Evolutionary conservation across 2,329 filamentous ascomycete species (phyloP).

Genomic region (Hymenoscyphus scutula): DNA sequence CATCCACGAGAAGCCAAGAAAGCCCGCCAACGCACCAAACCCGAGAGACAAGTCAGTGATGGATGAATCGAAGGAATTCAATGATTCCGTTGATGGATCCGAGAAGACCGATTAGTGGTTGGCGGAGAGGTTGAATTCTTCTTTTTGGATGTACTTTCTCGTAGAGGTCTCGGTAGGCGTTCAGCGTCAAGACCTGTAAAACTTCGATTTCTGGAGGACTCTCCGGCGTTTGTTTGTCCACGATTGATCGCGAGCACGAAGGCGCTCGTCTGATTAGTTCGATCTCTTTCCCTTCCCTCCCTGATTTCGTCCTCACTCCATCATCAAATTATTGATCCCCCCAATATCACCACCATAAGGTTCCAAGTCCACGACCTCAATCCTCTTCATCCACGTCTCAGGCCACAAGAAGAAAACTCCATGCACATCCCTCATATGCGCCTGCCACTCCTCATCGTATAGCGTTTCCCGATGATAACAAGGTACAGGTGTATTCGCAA

Average conservation of each 20-base stretch:
- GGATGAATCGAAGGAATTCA: too few species aligned
- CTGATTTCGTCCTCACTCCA: constrained; percentile 24
- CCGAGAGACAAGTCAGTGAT: too few species aligned
- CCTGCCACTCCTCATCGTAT: constrained; percentile 35
- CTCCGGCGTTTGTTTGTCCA: too few species aligned
- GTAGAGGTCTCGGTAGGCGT: too few species aligned
- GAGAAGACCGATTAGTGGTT: too few species aligned
- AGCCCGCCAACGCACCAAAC: too few species aligned
- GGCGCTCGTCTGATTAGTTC: background rate
- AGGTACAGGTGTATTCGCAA: constrained; percentile 12
- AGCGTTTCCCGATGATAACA: constrained; percentile 35
- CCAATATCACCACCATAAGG: constrained; percentile 33
- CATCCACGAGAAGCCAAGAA: too few species aligned
- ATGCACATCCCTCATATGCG: constrained; percentile 35
- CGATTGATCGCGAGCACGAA: too few species aligned
- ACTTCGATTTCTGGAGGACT: background rate
- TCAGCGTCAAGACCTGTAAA: too few species aligned
- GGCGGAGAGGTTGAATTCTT: too few species aligned
- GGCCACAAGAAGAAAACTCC: constrained; percentile 34
- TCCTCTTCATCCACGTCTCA: constrained; percentile 34
- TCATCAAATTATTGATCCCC: constrained; percentile 32
- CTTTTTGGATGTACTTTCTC: too few species aligned
- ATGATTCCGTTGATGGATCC: too few species aligned
- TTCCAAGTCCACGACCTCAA: constrained; percentile 34
- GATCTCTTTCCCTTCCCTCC: background rate